Conservation (phyloP, 1,284 basidiomycete species). For the Ustilago lituana region DNA sequence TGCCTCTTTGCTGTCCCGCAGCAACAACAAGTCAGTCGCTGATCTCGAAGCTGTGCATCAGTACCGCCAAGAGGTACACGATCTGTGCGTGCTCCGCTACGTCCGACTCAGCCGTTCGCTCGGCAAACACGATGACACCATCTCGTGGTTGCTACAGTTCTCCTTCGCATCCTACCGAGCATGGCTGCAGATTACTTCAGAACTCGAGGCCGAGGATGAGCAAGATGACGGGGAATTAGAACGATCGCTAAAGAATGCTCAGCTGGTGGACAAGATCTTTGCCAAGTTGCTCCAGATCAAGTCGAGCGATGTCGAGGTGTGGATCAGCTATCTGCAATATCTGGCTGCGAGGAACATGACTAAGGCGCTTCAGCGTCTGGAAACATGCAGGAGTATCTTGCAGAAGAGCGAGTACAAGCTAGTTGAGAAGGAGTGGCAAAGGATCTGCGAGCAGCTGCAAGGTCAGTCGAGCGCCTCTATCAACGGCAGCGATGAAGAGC, state of each 20-base stretch:
- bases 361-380: constrained; percentile 21
- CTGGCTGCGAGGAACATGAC: constrained; percentile 21
- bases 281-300: constrained; percentile 29
- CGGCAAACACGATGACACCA: constrained; percentile 15
- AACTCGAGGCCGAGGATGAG: background rate
- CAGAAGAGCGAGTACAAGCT: constrained; percentile 26
- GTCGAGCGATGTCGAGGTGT: constrained; percentile 21
- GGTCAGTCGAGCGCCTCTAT: background rate
- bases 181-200: constrained; percentile 22
- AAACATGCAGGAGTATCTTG: constrained; percentile 12
- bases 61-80: constrained; percentile 37
- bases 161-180: constrained; percentile 23
- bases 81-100: constrained; percentile 36
- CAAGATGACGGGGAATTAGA: background rate
- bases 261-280: constrained; percentile 24
- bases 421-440: constrained; percentile 35
- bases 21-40: constrained; percentile 6
- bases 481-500: background rate
- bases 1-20: constrained; percentile 31
- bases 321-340: constrained; percentile 21
- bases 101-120: constrained; percentile 19
- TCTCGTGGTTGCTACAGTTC: constrained; percentile 32
- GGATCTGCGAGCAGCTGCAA: constrained; percentile 28
- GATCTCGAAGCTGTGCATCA: constrained; percentile 29
- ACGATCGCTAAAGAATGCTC: constrained; percentile 2